Percentiles rank a stretch among this genome's conserved stretches.
Evolutionary conservation across 306 rosid genomes (phyloP).

Genomic region (Lotus japonicus): DNA sequence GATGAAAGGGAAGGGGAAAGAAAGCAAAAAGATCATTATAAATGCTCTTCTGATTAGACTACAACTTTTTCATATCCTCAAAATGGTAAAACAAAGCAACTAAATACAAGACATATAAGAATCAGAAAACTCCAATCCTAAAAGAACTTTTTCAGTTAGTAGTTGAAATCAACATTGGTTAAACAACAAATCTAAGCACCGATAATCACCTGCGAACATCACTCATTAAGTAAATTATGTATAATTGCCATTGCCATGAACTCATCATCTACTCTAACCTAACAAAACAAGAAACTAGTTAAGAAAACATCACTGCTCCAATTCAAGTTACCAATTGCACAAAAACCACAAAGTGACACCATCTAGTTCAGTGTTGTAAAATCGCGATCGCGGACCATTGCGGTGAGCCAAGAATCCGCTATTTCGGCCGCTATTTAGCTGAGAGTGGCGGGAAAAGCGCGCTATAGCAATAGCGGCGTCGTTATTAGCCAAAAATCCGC

Average conservation of each 20-base stretch:
- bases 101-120: background rate
- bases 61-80: background rate
- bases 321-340: background rate
- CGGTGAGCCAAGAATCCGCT: too few species aligned
- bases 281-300: background rate
- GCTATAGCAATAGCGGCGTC: too few species aligned
- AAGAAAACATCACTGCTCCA: background rate
- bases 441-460: too few species aligned
- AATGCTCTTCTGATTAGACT: background rate
- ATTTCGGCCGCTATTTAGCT: too few species aligned
- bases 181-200: background rate
- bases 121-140: background rate
- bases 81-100: background rate
- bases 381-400: too few species aligned
- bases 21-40: background rate
- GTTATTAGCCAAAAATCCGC: too few species aligned
- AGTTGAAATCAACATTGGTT: background rate
- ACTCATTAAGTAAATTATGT: background rate
- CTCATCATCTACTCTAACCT: background rate
- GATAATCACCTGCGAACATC: background rate
- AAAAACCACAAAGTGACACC: background rate
- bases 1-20: background rate
- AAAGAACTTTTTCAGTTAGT: background rate
- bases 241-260: background rate
- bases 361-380: background rate